Conservation (phyloP, 257 asterid genomes). For the Prunella vulgaris region DNA sequence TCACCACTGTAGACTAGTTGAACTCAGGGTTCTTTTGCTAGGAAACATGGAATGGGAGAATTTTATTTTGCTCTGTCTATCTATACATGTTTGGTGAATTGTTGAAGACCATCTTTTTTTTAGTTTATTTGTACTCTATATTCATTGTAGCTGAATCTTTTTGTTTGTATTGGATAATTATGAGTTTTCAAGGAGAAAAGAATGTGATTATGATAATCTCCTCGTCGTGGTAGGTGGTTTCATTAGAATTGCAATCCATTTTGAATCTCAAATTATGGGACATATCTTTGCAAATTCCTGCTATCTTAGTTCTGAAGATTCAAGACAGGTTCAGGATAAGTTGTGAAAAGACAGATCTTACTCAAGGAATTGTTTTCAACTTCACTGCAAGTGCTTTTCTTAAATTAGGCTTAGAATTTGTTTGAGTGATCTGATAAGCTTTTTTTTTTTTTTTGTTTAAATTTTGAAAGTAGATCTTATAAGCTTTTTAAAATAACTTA, state of each 20-base stretch:
- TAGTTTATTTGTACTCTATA: conserved; percentile 30
- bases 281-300: neutral
- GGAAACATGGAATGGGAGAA: conserved; percentile 1
- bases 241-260: neutral
- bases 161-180: conserved; percentile 26
- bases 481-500: too few species aligned
- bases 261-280: neutral
- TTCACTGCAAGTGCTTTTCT: too few species aligned
- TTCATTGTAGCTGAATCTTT: conserved; percentile 33
- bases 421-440: too few species aligned
- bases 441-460: too few species aligned
- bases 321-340: neutral
- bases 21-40: conserved; percentile 8
- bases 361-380: too few species aligned
- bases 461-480: too few species aligned
- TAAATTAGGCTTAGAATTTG: too few species aligned
- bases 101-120: conserved; percentile 13
- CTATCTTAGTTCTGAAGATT: neutral
- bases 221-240: neutral
- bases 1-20: conserved; percentile 60
- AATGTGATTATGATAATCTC: conserved; percentile 8
- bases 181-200: conserved; percentile 5
- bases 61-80: conserved; percentile 23
- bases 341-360: too few species aligned
- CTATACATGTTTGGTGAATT: conserved; percentile 24